Evolutionary conservation across 2,329 filamentous ascomycete genomes (phyloP), one percentile per base, ranked within the genome.

Genomic region (Fusarium multiceps): DNA sequence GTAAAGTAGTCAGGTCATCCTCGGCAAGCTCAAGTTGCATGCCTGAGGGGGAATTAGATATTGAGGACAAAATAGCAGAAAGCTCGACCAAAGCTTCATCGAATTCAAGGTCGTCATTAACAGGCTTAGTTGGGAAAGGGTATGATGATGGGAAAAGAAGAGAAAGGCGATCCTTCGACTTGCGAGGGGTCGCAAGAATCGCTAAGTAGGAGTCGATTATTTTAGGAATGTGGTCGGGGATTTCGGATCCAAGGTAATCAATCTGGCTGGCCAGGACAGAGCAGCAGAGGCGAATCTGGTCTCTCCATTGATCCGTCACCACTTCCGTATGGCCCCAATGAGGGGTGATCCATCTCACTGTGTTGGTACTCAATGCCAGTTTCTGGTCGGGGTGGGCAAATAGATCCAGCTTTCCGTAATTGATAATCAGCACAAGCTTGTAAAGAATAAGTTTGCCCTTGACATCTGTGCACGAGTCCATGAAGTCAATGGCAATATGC

Each of bases 391-490:
- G 87, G n/a, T 91, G 85, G 12, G 90, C 87, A 80, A 98, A 98
- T 23, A 97, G 85, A 27, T 92, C 89, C 7, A 97, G 84, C 67
- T 90, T 91, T 28, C 92, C 93, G 77, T 97, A 95, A 79, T 98
- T 96, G 78, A 97, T 92, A 74, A 99, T 94, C 41, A 99, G 85
- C 20, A 98, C 88, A 40, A 99, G 87, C 78, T 97, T 97, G 81
- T 97, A 97, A 37, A 98, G 82, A 10, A 97, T 87, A 55, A 99
- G 86, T 82, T 97, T 97, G 59, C 96, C 95, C 78, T 94, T 95
- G 49, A 97, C 94, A 28, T 89, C 84, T 4, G 90, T 88, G 81
- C 94, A 98, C 2, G 96, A 93, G 76, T 98, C 94, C 83, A 98
- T 91, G 76, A 98, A 97, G 80, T 95, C 93, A 66, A 97, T 93